Evolutionary conservation across 176 grass and related monocot species (phyloP).

Genomic region (Neostapfia colusana): DNA sequence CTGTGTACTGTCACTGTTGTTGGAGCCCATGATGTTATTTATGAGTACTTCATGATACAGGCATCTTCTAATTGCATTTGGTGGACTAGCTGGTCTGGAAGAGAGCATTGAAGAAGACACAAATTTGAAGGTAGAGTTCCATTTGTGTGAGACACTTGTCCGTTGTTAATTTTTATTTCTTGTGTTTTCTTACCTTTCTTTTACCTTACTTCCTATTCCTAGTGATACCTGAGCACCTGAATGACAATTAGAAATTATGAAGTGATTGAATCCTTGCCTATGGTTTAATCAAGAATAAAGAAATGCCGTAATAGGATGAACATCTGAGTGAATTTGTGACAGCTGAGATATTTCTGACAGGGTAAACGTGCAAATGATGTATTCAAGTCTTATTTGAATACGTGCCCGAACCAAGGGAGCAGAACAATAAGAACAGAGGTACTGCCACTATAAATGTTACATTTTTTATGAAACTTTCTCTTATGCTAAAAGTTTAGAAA

Average conservation of each 20-base stretch:
- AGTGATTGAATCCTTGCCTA: background rate
- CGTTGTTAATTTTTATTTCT: conserved; percentile 16
- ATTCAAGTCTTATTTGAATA: conserved; percentile 87
- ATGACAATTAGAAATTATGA: conserved; percentile 2
- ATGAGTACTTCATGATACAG: conserved; percentile 42
- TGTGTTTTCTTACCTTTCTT: background rate
- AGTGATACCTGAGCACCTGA: conserved; percentile 12
- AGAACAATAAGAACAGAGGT: conserved; percentile 99
- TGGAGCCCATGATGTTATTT: conserved; percentile 1
- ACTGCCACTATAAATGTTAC: conserved; percentile 15
- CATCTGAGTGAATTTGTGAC: conserved; percentile 13
- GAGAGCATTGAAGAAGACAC: conserved; percentile 96
- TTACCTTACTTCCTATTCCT: conserved; percentile 6
- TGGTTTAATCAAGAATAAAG: conserved; percentile 2
- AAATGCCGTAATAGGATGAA: background rate
- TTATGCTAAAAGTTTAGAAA: conserved; percentile 23
- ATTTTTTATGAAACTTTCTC: conserved; percentile 26
- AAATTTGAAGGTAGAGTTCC: conserved; percentile 68
- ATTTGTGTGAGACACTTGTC: conserved; percentile 4
- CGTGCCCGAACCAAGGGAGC: conserved; percentile 90
- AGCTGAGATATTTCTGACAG: conserved; percentile 35
- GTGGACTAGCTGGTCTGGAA: conserved; percentile 91
- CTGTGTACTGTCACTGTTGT: background rate
- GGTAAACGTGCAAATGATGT: conserved; percentile 66
- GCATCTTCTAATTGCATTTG: conserved; percentile 91